Percentiles rank a stretch among this genome's conserved stretches.
Conservation (phyloP, 805 yeast species). For the Yueomyces sinensis region DNA sequence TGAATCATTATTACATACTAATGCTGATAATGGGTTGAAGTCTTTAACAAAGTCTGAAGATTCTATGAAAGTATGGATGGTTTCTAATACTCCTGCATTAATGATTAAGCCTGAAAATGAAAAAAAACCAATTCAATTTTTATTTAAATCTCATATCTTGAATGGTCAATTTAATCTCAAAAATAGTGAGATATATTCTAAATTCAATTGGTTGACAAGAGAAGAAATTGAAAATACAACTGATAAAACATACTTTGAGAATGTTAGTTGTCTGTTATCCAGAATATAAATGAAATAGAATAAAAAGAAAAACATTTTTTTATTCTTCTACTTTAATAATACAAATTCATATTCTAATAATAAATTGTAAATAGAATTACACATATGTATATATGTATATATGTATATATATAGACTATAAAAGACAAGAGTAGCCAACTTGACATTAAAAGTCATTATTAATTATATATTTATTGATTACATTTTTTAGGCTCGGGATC, state of each 20-base stretch:
- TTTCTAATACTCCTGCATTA: conserved; percentile 81
- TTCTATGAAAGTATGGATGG: conserved; percentile 72
- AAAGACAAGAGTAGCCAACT: too few species aligned
- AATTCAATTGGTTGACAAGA: conserved; percentile 74
- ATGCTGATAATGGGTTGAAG: conserved; percentile 66
- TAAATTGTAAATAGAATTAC: too few species aligned
- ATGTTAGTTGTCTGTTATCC: conserved; percentile 31
- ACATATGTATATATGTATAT: too few species aligned
- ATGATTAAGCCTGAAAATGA: conserved; percentile 35
- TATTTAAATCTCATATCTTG: conserved; percentile 76
- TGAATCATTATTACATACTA: conserved; percentile 42
- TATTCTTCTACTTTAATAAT: too few species aligned
- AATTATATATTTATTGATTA: too few species aligned
- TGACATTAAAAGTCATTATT: too few species aligned
- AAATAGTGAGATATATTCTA: conserved; percentile 26
- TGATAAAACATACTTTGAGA: conserved; percentile 38
- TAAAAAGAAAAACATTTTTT: too few species aligned
- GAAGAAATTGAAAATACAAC: conserved; percentile 56
- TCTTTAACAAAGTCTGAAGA: conserved; percentile 64
- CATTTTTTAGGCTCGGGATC: too few species aligned
- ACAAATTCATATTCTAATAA: too few species aligned
- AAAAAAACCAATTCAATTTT: conserved; percentile 35
- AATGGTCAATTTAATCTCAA: conserved; percentile 60
- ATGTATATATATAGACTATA: too few species aligned
- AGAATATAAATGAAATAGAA: too few species aligned